Percentiles rank a stretch among this genome's conserved stretches.
Evolutionary conservation across 1,284 basidiomycete species (phyloP).

Genomic region (Dichomitus squalens): DNA sequence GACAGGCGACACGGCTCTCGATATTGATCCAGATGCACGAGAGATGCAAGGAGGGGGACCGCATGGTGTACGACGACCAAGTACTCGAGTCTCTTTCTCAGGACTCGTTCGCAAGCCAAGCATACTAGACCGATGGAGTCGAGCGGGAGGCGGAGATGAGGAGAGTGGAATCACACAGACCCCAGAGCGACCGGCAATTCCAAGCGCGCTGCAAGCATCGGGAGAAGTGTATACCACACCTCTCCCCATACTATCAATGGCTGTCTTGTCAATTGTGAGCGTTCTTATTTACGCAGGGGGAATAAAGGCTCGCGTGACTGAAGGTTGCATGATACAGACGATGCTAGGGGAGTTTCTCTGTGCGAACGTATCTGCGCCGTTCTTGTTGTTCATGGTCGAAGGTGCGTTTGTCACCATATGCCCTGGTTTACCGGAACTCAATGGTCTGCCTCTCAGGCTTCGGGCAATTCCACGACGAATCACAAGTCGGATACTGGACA

Average conservation of each 20-base stretch:
- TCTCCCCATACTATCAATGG: conserved; percentile 85
- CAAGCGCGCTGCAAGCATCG: conserved; percentile 68
- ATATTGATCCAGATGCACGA: conserved; percentile 6
- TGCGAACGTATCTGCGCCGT: conserved; percentile 89
- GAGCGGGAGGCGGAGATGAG: conserved; percentile 26
- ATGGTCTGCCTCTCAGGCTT: conserved; percentile 53
- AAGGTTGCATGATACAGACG: conserved; percentile 50
- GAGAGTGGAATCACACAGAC: conserved; percentile 26
- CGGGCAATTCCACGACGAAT: conserved; percentile 64
- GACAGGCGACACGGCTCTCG: conserved; percentile 19
- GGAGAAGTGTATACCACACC: conserved; percentile 74
- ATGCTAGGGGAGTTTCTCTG: conserved; percentile 93
- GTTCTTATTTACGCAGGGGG: background rate
- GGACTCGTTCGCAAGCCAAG: conserved; percentile 27
- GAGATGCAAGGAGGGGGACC: background rate
- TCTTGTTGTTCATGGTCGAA: conserved; percentile 92
- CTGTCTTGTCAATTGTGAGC: conserved; percentile 87
- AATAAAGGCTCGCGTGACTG: background rate
- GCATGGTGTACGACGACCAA: conserved; percentile 9
- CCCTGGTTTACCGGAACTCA: background rate
- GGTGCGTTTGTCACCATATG: conserved; percentile 42
- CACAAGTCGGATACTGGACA: conserved; percentile 84
- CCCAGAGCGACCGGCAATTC: conserved; percentile 66
- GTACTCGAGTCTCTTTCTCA: conserved; percentile 31
- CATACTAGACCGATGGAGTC: conserved; percentile 29